Evolutionary conservation across 768 basidiomycete species (phyloP), one percentile per base, ranked within the genome.

Genomic region (Pilatotrama ljubarskyi): DNA sequence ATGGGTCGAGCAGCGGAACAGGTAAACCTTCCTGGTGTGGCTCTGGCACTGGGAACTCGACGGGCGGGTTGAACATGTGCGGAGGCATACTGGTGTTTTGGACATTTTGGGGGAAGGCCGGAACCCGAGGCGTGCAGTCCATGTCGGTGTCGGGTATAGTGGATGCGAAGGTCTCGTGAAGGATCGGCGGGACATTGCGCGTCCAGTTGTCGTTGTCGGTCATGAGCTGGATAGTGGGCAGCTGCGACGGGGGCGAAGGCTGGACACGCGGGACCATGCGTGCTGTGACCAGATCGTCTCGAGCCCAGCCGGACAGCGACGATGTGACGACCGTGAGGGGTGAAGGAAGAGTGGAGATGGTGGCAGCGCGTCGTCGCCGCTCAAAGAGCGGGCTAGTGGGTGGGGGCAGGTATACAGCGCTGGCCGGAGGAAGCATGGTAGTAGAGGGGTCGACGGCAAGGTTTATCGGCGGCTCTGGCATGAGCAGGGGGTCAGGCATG

Each of bases 251-350:
- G 11, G 48, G 40, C 29, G 47, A 40, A 2, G 47, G 47, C 18
- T 55, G 22, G 4, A 40, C 1, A 22, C 59, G 41, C 18, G 60
- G 60, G 25, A 36, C 54, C 43, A 56, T 42, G 26, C 60, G 60
- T 11, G 60, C 48, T 7, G 60, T 61, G 24, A 56, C 54, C 15
- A 61, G 29, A 20, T 61, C 60, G 55, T 61, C 60, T 22, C 54
- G 29, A 2, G 60, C 50, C 60, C 60, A 61, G 20, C 49, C 43
- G 13, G 60, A 56, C 26, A 80, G 67, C n/a, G 79, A 77, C 4
- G 79, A 77, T 32, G 74, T 64, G 37, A 72, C 62, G n/a, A 70
- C 66, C 48, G 67, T 62, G 43, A 75, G 62, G 2, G 76, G 73
- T 25, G 76, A 71, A 3, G 69, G 63, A 13, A 62, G 51, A 35